A percentile compares a stretch with the other conserved stretches of the same genome.
These are phyloP conservation scores for Ocimum tenuiflorum DNA, from an alignment of 257 asterid species.

Conservation along the genomic window DNA sequence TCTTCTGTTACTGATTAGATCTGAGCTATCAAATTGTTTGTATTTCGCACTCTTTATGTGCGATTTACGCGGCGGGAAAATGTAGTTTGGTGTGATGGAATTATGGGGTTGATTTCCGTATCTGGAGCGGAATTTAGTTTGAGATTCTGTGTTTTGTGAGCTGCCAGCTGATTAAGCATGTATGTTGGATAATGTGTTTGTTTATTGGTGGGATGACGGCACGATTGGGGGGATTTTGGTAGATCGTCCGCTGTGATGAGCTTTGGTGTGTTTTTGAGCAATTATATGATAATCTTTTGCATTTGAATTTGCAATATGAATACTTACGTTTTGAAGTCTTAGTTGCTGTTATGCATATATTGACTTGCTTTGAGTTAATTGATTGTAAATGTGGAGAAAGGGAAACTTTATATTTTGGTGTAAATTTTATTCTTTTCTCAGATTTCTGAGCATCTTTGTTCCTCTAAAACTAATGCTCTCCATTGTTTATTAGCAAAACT, in stretches of 20 bases:
- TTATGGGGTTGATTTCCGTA: background rate
- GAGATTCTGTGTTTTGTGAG: background rate
- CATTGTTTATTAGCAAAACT: background rate
- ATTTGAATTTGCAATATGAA: background rate
- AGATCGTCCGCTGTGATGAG: slow-evolving; percentile 6
- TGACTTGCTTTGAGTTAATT: slow-evolving; percentile 8
- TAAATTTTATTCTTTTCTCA: background rate
- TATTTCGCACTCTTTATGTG: background rate
- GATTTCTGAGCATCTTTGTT: background rate
- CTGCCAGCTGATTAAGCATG: slow-evolving; percentile 7
- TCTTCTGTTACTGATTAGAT: slow-evolving; percentile 15
- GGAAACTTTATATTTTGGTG: background rate
- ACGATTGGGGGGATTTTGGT: background rate
- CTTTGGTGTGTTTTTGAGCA: background rate
- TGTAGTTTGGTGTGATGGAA: slow-evolving; percentile 17
- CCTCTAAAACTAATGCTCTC: background rate
- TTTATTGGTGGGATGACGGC: background rate
- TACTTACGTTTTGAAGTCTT: background rate
- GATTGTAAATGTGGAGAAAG: background rate
- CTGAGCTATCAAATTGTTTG: slow-evolving; percentile 12
- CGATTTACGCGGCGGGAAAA: slow-evolving; percentile 14
- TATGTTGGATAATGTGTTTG: background rate
- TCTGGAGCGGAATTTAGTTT: slow-evolving; percentile 7
- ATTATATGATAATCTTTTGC: background rate
- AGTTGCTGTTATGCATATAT: background rate